A percentile compares a stretch with the other conserved stretches of the same genome.
phyloP scores from a whole-genome alignment of 2,329 filamentous ascomycete species.

The Aspergillus viridinutans region DNA sequence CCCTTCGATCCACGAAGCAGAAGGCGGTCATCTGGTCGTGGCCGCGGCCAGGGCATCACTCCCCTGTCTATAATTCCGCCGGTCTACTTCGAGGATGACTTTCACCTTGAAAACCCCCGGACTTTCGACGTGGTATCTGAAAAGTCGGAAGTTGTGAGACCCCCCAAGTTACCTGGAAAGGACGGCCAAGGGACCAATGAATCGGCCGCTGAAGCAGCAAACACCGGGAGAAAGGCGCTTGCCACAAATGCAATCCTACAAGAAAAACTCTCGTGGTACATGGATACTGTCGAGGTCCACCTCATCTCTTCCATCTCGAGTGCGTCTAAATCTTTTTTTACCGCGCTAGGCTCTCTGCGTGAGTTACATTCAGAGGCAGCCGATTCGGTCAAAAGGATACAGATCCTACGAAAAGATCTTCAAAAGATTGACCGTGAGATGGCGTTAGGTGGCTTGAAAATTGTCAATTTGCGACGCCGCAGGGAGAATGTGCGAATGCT shows the following conservation, averaged over 20 bases:
- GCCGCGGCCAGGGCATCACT: constrained; percentile 67
- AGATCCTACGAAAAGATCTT: constrained; percentile 72
- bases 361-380: constrained; percentile 90
- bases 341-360: constrained; percentile 81
- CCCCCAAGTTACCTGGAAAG: constrained; percentile 50
- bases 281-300: constrained; percentile 98
- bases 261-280: constrained; percentile 98
- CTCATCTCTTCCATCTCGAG: constrained; percentile 94
- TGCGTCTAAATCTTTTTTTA: constrained; percentile 94
- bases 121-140: constrained; percentile 97
- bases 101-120: constrained; percentile 90
- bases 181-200: constrained; percentile 57
- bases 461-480: constrained; percentile 76
- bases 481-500: constrained; percentile 81
- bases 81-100: constrained; percentile 93
- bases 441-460: constrained; percentile 75
- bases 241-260: constrained; percentile 96
- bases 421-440: constrained; percentile 80
- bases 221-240: constrained; percentile 68
- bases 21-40: constrained; percentile 49
- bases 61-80: constrained; percentile 86
- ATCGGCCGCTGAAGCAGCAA: constrained; percentile 52
- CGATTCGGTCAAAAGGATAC: constrained; percentile 84
- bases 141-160: constrained; percentile 87
- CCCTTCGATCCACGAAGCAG: constrained; percentile 47